Conservation (phyloP, 2,329 filamentous ascomycete species). For the Aspergillus candidus region DNA sequence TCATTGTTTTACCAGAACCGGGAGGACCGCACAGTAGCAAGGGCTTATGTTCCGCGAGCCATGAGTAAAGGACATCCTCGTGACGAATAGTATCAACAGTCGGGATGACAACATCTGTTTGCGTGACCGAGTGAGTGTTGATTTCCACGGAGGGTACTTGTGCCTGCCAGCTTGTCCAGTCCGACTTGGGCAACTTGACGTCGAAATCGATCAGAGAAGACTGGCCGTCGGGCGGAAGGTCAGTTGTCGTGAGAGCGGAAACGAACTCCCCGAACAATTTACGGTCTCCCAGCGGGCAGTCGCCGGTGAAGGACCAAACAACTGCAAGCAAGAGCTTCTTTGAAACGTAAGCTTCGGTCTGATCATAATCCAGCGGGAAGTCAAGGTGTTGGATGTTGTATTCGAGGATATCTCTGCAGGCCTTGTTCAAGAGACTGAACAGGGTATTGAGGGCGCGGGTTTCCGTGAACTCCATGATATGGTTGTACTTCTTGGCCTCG, state of each 20-base stretch:
- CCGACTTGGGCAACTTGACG: conserved; percentile 74
- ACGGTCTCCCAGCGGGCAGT: conserved; percentile 81
- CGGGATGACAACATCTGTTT: conserved; percentile 97
- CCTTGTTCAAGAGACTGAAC: conserved; percentile 93
- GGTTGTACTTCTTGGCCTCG: conserved; percentile 70
- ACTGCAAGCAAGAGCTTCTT: conserved; percentile 91
- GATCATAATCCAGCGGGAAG: conserved; percentile 84
- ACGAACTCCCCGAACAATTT: conserved; percentile 85
- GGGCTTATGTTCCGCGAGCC: conserved; percentile 97
- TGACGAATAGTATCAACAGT: conserved; percentile 96
- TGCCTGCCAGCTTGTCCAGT: conserved; percentile 91
- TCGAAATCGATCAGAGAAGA: conserved; percentile 90
- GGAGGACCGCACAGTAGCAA: conserved; percentile 93
- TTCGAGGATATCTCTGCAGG: conserved; percentile 84
- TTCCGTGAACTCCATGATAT: conserved; percentile 98
- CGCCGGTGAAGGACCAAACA: conserved; percentile 93
- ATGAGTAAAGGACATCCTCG: conserved; percentile 98
- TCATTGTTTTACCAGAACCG: conserved; percentile 99
- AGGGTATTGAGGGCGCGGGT: conserved; percentile 86
- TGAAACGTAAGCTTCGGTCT: conserved; percentile 79
- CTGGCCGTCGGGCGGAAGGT: conserved; percentile 72
- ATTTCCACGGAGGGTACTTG: conserved; percentile 93
- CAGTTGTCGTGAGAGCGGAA: conserved; percentile 74
- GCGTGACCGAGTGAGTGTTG: conserved; percentile 95
- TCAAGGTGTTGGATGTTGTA: conserved; percentile 94